Evolutionary conservation across 306 rosid genomes (phyloP).

Genomic region (Prunus kanzakura): DNA sequence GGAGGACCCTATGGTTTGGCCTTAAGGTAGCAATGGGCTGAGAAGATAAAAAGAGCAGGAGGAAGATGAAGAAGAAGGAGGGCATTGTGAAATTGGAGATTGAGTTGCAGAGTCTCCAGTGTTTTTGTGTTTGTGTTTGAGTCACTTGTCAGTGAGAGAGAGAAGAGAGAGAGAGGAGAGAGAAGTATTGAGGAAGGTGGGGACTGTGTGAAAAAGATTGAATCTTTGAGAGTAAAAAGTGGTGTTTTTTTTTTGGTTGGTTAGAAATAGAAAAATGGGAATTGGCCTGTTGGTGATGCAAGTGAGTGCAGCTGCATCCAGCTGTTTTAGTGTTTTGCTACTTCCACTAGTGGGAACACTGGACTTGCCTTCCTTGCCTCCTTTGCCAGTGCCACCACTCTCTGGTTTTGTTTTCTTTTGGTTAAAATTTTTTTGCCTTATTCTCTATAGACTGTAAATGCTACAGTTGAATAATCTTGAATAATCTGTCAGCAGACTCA

Average conservation of each 20-base stretch:
- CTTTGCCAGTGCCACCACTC: too few relatives aligned
- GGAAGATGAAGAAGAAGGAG: constrained; percentile 20
- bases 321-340: constrained; percentile 29
- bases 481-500: too few relatives aligned
- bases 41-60: constrained; percentile 4
- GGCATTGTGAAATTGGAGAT: not conserved
- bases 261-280: not conserved
- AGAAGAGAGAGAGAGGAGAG: not conserved
- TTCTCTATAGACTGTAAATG: not conserved
- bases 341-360: not conserved
- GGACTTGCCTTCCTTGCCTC: not conserved
- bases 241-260: not conserved
- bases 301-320: constrained; percentile 52
- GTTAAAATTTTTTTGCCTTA: not conserved
- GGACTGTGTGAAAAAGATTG: constrained; percentile 11
- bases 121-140: not conserved
- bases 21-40: constrained; percentile 1
- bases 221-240: constrained; percentile 20
- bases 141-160: not conserved
- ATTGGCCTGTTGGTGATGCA: constrained; percentile 26
- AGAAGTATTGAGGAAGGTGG: not conserved
- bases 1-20: constrained; percentile 53
- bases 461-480: not conserved
- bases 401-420: constrained; percentile 3
- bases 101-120: constrained; percentile 12